phyloP scores from a whole-genome alignment of 176 grass and related monocot genomes.

The Hordeum marinum region DNA sequence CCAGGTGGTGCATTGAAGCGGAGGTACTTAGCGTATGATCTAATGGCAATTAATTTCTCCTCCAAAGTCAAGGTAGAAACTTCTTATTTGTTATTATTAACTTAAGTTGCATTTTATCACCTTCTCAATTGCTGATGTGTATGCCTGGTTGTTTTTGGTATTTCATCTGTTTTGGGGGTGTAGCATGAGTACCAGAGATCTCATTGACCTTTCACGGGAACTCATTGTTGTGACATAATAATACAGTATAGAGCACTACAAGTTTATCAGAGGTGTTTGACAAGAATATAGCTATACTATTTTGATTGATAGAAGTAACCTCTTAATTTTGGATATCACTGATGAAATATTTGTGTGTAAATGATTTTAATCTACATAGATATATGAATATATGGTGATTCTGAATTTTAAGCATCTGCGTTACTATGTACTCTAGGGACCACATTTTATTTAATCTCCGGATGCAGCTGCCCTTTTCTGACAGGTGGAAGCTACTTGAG shows the following conservation, averaged over 20 bases:
- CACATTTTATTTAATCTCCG: slow-evolving; percentile 2
- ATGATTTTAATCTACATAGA: not conserved
- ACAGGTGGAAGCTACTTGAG: slow-evolving; percentile 95
- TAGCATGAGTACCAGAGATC: not conserved
- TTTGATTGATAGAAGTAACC: not conserved
- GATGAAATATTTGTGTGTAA: not conserved
- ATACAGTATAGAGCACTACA: not conserved
- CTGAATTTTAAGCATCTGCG: not conserved
- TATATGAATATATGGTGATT: slow-evolving; percentile 2
- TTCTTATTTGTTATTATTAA: not conserved
- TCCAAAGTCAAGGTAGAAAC: slow-evolving; percentile 34
- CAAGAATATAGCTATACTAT: not conserved
- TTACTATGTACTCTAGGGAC: not conserved
- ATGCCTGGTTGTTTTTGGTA: not conserved
- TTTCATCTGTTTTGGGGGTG: not conserved
- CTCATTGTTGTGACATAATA: not conserved
- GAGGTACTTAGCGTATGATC: slow-evolving; percentile 43
- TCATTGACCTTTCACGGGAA: not conserved
- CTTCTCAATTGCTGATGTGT: not conserved
- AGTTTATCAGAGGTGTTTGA: not conserved
- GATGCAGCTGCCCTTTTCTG: slow-evolving; percentile 85
- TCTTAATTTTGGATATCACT: not conserved
- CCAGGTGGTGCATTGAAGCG: slow-evolving; percentile 9
- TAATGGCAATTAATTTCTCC: slow-evolving; percentile 32
- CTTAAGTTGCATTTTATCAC: not conserved